phyloP scores from a whole-genome alignment of 2,329 filamentous ascomycete genomes.

The Gnomoniopsis smithogilvyi region DNA sequence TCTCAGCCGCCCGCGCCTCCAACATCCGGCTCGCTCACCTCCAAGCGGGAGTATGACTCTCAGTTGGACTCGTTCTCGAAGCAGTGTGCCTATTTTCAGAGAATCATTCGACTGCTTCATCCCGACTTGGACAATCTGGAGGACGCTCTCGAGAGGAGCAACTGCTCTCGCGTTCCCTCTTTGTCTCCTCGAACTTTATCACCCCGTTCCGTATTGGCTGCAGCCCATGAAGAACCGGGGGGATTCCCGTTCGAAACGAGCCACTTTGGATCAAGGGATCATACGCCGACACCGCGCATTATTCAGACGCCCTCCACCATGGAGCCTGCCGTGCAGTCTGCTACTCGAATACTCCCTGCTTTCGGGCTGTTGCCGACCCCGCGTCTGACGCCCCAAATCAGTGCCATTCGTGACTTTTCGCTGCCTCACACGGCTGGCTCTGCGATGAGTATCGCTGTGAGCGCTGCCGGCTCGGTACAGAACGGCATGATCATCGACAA shows the following conservation, averaged over 20 bases:
- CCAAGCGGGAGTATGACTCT: constrained; percentile 14
- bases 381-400: constrained; percentile 53
- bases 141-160: constrained; percentile 34
- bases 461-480: constrained; percentile 46
- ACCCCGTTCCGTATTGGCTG: constrained; percentile 42
- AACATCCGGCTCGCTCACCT: constrained; percentile 37
- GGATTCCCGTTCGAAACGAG: constrained; percentile 34
- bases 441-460: constrained; percentile 61
- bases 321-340: constrained; percentile 47
- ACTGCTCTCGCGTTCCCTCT: constrained; percentile 11
- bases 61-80: constrained; percentile 31
- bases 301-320: constrained; percentile 41
- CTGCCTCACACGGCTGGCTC: constrained; percentile 46
- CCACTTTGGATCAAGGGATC: constrained; percentile 34
- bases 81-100: constrained; percentile 55
- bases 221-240: constrained; percentile 34
- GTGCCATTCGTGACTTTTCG: constrained; percentile 58
- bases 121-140: constrained; percentile 58
- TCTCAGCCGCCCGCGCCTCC: constrained; percentile 52
- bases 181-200: constrained; percentile 24
- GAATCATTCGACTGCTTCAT: constrained; percentile 54
- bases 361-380: constrained; percentile 57
- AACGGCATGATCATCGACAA: constrained; percentile 50
- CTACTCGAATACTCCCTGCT: constrained; percentile 47
- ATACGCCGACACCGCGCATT: constrained; percentile 39